These are phyloP conservation scores for Aspergillus wentii DNA, from an alignment of 495 filamentous ascomycete species.

Conservation along the genomic window DNA sequence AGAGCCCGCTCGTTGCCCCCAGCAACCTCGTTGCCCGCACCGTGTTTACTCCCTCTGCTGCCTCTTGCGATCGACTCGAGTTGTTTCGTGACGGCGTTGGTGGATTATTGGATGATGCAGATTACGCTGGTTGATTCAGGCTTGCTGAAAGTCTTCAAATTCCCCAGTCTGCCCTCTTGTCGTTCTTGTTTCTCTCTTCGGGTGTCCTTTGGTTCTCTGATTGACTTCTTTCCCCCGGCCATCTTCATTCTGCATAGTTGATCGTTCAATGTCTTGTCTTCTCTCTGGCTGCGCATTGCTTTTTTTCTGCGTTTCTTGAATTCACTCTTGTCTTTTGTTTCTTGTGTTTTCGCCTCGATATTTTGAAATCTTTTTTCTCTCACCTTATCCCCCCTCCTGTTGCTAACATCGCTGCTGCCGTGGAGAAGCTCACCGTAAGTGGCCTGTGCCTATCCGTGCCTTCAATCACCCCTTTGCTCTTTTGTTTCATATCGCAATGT, in stretches of 20 bases:
- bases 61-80: conserved; percentile 22
- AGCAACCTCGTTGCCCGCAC: conserved; percentile 30
- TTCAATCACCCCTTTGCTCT: not conserved
- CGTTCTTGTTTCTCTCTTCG: conserved; percentile 5
- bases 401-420: conserved; percentile 1
- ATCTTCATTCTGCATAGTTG: too few relatives aligned
- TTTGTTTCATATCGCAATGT: conserved; percentile 4
- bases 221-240: conserved; percentile 1
- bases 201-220: conserved; percentile 3
- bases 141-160: conserved; percentile 26
- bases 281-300: conserved; percentile 7
- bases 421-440: conserved; percentile 18
- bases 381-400: conserved; percentile 11
- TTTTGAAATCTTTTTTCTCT: conserved; percentile 14
- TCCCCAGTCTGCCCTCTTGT: conserved; percentile 21
- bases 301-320: conserved; percentile 17
- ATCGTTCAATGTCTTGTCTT: conserved; percentile 16
- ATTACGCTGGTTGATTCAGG: conserved; percentile 22
- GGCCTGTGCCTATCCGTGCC: conserved; percentile 18
- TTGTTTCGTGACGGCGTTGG: conserved; percentile 23
- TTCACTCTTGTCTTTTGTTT: conserved; percentile 17
- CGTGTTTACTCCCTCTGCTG: conserved; percentile 36
- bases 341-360: conserved; percentile 17
- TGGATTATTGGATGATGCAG: conserved; percentile 24
- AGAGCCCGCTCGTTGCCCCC: conserved; percentile 37